Conservation (phyloP, 2,329 filamentous ascomycete genomes). For the Alternaria infectoria region DNA sequence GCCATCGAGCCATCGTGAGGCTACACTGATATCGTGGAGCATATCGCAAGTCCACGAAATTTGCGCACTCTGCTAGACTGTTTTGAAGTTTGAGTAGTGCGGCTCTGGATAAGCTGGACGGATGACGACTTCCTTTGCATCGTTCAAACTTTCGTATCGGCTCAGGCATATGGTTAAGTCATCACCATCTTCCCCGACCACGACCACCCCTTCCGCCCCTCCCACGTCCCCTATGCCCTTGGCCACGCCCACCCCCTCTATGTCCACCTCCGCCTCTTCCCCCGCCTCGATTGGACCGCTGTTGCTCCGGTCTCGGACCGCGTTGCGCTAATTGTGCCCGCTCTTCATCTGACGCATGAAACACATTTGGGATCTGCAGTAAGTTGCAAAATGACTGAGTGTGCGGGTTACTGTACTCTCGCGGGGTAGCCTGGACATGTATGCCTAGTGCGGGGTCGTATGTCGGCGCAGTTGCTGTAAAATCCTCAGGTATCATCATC, state of each 20-base stretch:
- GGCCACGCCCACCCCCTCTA: conserved; percentile 31
- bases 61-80: neutral
- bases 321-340: conserved; percentile 43
- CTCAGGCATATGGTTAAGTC: conserved; percentile 3
- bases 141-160: neutral
- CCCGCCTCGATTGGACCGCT: conserved; percentile 34
- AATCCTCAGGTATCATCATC: conserved; percentile 78
- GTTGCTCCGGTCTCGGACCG: conserved; percentile 38
- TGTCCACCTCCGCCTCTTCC: conserved; percentile 38
- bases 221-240: conserved; percentile 25
- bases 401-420: conserved; percentile 87
- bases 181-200: conserved; percentile 35
- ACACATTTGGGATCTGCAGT: conserved; percentile 77
- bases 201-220: conserved; percentile 24
- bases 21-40: neutral
- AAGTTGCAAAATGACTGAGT: conserved; percentile 82
- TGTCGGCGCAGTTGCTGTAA: conserved; percentile 74
- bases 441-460: conserved; percentile 66
- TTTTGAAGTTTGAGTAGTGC: neutral
- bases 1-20: neutral
- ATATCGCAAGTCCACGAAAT: neutral
- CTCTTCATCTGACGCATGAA: conserved; percentile 75
- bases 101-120: neutral
- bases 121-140: neutral
- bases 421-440: conserved; percentile 67